Percentiles rank a stretch among this genome's conserved stretches.
These are phyloP conservation scores for Reticulascus tulasneorum DNA, from an alignment of 2,329 filamentous ascomycete genomes.

Conservation along the genomic window DNA sequence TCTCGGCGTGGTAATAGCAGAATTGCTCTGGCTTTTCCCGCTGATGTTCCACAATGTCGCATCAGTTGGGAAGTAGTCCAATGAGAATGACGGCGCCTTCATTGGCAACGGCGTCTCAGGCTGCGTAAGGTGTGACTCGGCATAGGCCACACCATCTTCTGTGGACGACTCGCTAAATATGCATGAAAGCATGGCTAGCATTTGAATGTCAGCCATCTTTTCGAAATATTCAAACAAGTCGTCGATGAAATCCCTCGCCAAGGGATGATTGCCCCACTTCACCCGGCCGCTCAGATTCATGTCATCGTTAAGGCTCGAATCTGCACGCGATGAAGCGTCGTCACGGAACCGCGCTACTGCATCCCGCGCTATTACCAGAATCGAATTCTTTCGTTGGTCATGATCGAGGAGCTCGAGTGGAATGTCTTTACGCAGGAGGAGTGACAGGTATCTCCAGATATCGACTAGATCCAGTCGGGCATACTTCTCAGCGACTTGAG, in stretches of 20 bases:
- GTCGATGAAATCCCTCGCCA: slow-evolving; percentile 57
- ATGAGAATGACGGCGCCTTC: slow-evolving; percentile 62
- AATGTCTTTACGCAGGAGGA: slow-evolving; percentile 74
- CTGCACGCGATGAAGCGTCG: neutral
- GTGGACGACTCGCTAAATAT: slow-evolving; percentile 61
- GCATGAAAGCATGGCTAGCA: slow-evolving; percentile 69
- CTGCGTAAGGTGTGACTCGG: slow-evolving; percentile 52
- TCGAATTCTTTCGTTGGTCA: slow-evolving; percentile 51
- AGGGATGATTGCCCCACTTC: slow-evolving; percentile 64
- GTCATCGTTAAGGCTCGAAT: slow-evolving; percentile 10
- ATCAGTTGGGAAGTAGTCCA: slow-evolving; percentile 63
- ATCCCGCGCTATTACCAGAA: slow-evolving; percentile 66
- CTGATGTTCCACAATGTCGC: slow-evolving; percentile 49
- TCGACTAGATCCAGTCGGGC: slow-evolving; percentile 70
- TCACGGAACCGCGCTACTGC: slow-evolving; percentile 41
- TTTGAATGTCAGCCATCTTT: slow-evolving; percentile 59
- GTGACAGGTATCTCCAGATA: slow-evolving; percentile 76
- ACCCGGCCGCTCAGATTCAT: slow-evolving; percentile 51
- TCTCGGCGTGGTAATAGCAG: slow-evolving; percentile 53
- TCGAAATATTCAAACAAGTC: slow-evolving; percentile 64
- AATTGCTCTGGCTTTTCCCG: slow-evolving; percentile 49
- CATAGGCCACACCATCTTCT: slow-evolving; percentile 53
- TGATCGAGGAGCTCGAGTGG: slow-evolving; percentile 62
- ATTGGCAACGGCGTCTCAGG: slow-evolving; percentile 60
- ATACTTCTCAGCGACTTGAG: slow-evolving; percentile 67